Percentiles rank a stretch among this genome's conserved stretches.
Evolutionary conservation across 179 eudicot species (phyloP).

Genomic region (Camellia oleifera): DNA sequence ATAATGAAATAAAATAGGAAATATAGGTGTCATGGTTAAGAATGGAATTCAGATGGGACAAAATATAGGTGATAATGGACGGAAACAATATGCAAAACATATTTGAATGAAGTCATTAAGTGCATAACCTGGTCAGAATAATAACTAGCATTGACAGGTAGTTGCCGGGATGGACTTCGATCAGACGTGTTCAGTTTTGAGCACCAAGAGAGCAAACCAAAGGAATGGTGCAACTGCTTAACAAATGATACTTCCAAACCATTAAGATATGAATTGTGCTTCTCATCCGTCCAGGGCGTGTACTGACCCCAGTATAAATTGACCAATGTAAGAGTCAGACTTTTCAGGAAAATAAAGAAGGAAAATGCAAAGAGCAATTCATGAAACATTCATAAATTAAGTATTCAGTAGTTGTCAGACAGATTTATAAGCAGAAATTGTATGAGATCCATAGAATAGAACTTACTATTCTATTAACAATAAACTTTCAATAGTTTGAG

Average conservation of each 20-base stretch:
- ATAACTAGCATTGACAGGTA: background rate
- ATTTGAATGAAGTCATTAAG: background rate
- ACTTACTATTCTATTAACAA: background rate
- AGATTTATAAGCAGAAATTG: background rate
- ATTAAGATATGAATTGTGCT: conserved; percentile 31
- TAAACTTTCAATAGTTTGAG: background rate
- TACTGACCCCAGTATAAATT: conserved; percentile 9
- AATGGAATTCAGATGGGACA: background rate
- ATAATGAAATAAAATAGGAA: conserved; percentile 1
- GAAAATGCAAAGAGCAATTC: background rate
- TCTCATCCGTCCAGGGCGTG: conserved; percentile 31
- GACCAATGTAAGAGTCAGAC: background rate
- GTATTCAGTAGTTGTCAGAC: background rate
- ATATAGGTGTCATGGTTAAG: background rate
- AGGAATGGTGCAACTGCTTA: conserved; percentile 31
- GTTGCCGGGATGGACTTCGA: conserved; percentile 11
- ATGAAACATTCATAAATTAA: background rate
- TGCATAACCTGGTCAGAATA: conserved; percentile 24
- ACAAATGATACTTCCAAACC: conserved; percentile 42
- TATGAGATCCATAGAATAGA: background rate
- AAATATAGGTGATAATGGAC: background rate
- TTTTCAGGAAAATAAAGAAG: background rate
- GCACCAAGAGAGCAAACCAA: conserved; percentile 15
- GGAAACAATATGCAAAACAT: background rate
- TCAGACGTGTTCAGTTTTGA: conserved; percentile 11